Evolutionary conservation across 805 yeast species (phyloP), one percentile per base, ranked within the genome.

Genomic region (Saturnispora sekii): DNA sequence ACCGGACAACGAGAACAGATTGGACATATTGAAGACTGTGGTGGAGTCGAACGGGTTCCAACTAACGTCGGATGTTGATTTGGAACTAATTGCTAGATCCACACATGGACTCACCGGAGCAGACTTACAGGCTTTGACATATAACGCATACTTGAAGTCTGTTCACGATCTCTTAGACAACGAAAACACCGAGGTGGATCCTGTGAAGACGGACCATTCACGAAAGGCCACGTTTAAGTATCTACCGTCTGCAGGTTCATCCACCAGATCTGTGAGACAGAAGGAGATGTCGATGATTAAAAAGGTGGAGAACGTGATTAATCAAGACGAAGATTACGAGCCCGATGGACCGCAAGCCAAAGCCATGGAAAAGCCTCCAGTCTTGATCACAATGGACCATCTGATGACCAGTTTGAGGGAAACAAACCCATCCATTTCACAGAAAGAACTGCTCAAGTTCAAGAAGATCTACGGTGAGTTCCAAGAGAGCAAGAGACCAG

Each of bases 101-200:
- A 79, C 95, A 0, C 77, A 72, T 0, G 96, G 96, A 0, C 89
- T 74, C 54, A 84, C 96, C 11, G 96, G 96, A 12, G 98, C 98
- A 0, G 98, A 90, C 64, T 66, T 90, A 59, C 97, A 89, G 63
- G 96, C 96, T 0, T 62, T 90, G 40, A 81, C 88, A 35, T 90
- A 88, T 62, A 93, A 87, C 62, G 96, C 97, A 0, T 87, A 89
- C 60, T 69, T 90, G 58, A 81, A 80, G 53, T 94, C 95, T 11
- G 88, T 84, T 5, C 93, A 84, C 57, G 73, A 76, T 32, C 79
- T 74, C 51, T 72, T 88, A 52, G 76, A 74, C 10, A 28, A 30
- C 5, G 57, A 64, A 4, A 70, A 73, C 38, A 71, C 74, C 45
- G 57, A 50, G 11, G 32, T 37, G 18, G 38, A n/a, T 4, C 16